Base-by-base conservation (phyloP, 371 early-diverging fungal species). In the Rhizopus arrhizus region DNA sequence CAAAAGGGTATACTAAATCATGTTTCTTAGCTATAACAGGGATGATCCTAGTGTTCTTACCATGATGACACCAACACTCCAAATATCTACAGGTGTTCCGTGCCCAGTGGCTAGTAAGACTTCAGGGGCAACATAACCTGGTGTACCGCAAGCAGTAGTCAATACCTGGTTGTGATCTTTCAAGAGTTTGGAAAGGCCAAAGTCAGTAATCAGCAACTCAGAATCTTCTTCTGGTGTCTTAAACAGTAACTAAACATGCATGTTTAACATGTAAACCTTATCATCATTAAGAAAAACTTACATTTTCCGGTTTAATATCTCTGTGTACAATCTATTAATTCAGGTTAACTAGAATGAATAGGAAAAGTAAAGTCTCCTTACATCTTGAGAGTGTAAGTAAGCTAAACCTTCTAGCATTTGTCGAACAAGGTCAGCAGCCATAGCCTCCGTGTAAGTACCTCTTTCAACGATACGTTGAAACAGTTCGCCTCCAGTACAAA, bases 1-100 rank as follows among this genome's bases (percentile, higher is more conserved):
- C 13, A 94, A 66, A 67, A 95, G 75, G 15, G 90, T 92, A 71
- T 89, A 95, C 33, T 72, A 22, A 22, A 22, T 2, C 22, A 22
- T 22, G 22, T 2, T 22, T 22, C 22, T 22, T 22, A 22, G 22
- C 2, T 22, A 22, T 22, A 22, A 22, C 2, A 22, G 22, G 22
- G 22, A 22, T 22, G 22, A 2, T 22, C 22, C 0, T 22, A 22
- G 22, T 22, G 22, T 22, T 48, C 49, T 66, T 68, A 70, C 74
- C 57, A 92, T 85, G 50, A 97, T 89, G 4, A 97, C 93, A 11
- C 97, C 97, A 47, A 95, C 70, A 29, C 90, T 89, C 95, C 95
- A 97, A 60, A 94, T 72, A 70, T 97, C 97, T 3, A 83, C 85
- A n/a, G 83, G 83, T 34, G 76, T 81, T 58, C 81, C 81, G 58